Percentiles rank a stretch among this genome's conserved stretches.
Evolutionary conservation across 192 early-diverging fungal species (phyloP).

Genomic region (Diversispora epigaea): DNA sequence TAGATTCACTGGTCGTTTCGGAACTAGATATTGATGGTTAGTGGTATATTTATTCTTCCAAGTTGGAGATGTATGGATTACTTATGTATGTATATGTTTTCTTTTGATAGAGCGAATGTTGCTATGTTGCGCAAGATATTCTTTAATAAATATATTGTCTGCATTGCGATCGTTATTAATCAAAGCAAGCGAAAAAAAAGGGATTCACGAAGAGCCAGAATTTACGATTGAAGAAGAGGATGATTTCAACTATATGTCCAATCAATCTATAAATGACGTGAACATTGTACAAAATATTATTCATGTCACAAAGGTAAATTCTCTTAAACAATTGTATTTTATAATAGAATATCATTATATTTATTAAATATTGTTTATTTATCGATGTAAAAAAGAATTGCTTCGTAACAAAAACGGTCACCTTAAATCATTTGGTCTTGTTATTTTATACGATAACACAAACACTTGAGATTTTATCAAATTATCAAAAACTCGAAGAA

Average conservation of each 20-base stretch:
- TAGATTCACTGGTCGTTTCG: background rate
- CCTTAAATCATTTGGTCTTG: background rate
- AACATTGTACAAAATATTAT: constrained; percentile 7
- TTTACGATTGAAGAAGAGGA: background rate
- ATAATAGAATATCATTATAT: background rate
- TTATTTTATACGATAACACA: constrained; percentile 13
- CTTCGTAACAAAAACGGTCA: background rate
- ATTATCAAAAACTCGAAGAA: background rate
- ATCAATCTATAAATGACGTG: background rate
- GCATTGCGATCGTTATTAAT: background rate
- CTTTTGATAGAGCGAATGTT: background rate
- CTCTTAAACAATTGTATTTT: background rate
- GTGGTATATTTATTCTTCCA: background rate
- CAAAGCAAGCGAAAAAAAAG: background rate
- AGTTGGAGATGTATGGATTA: background rate
- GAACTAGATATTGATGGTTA: constrained; percentile 4
- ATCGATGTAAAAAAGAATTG: background rate
- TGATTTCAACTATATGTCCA: background rate
- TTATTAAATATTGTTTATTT: background rate
- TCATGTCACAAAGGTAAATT: background rate
- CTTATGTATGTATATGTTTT: background rate
- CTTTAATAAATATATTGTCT: constrained; percentile 5
- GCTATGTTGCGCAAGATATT: constrained; percentile 15
- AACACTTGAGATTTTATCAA: background rate
- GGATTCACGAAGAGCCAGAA: too few relatives aligned